phyloP scores from a whole-genome alignment of 345 rosid genomes.

The Aquilaria sinensis region DNA sequence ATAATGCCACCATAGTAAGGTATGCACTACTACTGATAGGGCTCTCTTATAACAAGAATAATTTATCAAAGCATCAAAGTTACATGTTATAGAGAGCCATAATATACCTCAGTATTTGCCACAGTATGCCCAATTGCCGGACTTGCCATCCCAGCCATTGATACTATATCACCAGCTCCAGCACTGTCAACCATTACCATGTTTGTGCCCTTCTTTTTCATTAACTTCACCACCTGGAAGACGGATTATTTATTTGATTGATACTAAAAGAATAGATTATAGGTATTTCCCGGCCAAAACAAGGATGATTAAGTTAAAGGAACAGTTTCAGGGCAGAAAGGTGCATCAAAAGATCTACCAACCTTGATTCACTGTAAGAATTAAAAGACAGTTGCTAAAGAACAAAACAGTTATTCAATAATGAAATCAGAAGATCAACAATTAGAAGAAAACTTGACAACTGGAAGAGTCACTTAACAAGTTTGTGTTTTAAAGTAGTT shows the following conservation, averaged over 20 bases:
- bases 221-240: constrained; percentile 77
- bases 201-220: constrained; percentile 97
- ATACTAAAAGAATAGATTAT: too few species aligned
- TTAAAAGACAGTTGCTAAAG: not conserved
- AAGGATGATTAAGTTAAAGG: too few species aligned
- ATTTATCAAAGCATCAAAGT: not conserved
- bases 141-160: constrained; percentile 76
- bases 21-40: not conserved
- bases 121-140: constrained; percentile 96
- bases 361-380: too few species aligned
- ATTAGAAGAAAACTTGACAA: not conserved
- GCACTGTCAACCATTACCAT: constrained; percentile 72
- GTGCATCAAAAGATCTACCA: too few species aligned
- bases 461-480: too few species aligned
- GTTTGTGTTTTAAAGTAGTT: not conserved
- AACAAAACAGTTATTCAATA: not conserved
- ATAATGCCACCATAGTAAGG: not conserved
- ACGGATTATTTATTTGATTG: constrained; percentile 8
- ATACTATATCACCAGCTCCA: constrained; percentile 96
- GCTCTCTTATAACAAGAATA: not conserved
- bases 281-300: too few species aligned
- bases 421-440: not conserved
- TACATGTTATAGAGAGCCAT: not conserved
- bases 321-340: too few species aligned
- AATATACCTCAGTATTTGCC: constrained; percentile 70